Percentiles rank a stretch among this genome's conserved stretches.
Evolutionary conservation across 148 eudicot species (phyloP).

Genomic region (Cornus kousa): DNA sequence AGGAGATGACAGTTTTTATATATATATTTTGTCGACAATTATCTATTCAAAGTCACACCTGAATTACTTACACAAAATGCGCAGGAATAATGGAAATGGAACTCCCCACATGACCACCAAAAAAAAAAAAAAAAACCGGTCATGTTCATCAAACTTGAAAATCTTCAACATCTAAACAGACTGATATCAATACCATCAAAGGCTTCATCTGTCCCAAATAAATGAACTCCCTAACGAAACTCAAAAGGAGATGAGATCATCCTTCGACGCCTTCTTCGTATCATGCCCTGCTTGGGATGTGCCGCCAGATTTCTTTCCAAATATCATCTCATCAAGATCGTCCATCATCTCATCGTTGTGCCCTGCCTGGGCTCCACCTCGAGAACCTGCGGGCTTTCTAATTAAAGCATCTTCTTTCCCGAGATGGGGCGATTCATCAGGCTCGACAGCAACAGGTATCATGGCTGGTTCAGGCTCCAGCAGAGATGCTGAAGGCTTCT

Average conservation of each 20-base stretch:
- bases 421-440: constrained; percentile 72
- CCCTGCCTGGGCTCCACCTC: constrained; percentile 44
- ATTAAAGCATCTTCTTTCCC: constrained; percentile 67
- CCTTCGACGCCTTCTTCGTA: constrained; percentile 61
- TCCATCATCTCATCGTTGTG: constrained; percentile 88
- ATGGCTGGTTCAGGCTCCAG: constrained; percentile 80
- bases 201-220: background rate
- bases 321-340: constrained; percentile 96
- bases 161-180: background rate
- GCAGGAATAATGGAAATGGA: background rate
- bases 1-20: too few species aligned
- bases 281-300: constrained; percentile 47
- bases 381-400: constrained; percentile 53
- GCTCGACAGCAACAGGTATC: constrained; percentile 92
- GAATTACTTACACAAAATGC: constrained; percentile 2
- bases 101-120: background rate
- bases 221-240: background rate
- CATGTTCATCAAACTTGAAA: constrained; percentile 6
- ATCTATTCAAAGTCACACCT: constrained; percentile 6
- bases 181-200: background rate
- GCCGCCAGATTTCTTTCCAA: constrained; percentile 65
- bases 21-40: background rate
- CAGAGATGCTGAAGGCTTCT: constrained; percentile 38
- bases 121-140: background rate
- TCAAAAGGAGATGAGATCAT: constrained; percentile 71